These are phyloP conservation scores for Trametopsis cervina DNA, from an alignment of 768 basidiomycete genomes.

Conservation along the genomic window DNA sequence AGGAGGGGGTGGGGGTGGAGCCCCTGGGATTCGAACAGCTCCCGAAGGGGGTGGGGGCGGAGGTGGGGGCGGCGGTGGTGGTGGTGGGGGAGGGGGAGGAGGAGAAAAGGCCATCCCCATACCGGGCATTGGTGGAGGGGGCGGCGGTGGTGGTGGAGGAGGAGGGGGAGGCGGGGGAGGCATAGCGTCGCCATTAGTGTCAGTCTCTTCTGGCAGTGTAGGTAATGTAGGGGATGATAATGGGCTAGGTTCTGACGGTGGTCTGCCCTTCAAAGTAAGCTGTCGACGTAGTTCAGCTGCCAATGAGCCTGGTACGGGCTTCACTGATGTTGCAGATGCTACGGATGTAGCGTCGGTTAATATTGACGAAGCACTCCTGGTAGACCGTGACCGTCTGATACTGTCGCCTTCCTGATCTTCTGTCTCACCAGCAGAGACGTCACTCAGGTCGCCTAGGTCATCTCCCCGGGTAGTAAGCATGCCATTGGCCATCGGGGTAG, in stretches of 20 bases:
- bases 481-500: slow-evolving; percentile 35
- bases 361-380: slow-evolving; percentile 38
- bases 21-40: slow-evolving; percentile 5
- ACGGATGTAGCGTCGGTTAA: slow-evolving; percentile 56
- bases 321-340: slow-evolving; percentile 35
- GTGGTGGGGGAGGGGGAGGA: slow-evolving; percentile 27
- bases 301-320: slow-evolving; percentile 39
- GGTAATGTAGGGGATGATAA: slow-evolving; percentile 27
- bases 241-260: slow-evolving; percentile 32
- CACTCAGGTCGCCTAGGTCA: slow-evolving; percentile 35
- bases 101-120: slow-evolving; percentile 19
- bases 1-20: slow-evolving; percentile 27
- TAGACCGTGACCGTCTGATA: slow-evolving; percentile 31
- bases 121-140: slow-evolving; percentile 30
- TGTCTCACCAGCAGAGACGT: slow-evolving; percentile 27
- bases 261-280: slow-evolving; percentile 42
- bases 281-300: slow-evolving; percentile 60
- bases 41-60: neutral
- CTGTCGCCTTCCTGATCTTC: slow-evolving; percentile 55
- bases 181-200: slow-evolving; percentile 5
- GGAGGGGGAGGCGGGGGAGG: slow-evolving; percentile 26
- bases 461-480: slow-evolving; percentile 38
- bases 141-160: slow-evolving; percentile 24
- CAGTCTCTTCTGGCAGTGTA: slow-evolving; percentile 35
- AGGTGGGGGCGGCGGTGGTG: slow-evolving; percentile 28